phyloP scores from a whole-genome alignment of 768 basidiomycete genomes.

The Hebeloma cylindrosporum region DNA sequence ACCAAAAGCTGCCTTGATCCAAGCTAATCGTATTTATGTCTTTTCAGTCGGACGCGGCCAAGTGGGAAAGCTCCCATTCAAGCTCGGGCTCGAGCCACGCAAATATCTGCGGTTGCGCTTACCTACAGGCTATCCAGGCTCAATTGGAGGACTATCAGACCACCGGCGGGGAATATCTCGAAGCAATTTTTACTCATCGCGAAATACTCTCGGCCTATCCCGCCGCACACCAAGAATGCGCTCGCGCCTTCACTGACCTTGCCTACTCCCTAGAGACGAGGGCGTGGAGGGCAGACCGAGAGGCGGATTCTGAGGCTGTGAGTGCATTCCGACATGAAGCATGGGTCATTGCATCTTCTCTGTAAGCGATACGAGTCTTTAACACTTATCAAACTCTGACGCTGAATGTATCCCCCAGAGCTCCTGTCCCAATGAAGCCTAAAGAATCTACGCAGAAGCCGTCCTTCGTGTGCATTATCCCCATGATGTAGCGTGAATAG shows the following conservation, averaged over 20 bases:
- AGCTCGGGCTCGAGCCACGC: slow-evolving; percentile 33
- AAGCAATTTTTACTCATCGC: slow-evolving; percentile 76
- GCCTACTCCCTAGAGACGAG: slow-evolving; percentile 62
- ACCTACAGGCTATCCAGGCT: slow-evolving; percentile 57
- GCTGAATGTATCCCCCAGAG: slow-evolving; percentile 4
- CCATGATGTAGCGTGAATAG: slow-evolving; percentile 30
- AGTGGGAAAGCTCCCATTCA: slow-evolving; percentile 45
- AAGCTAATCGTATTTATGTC: background rate
- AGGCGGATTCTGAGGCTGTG: slow-evolving; percentile 69
- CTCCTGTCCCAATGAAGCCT: slow-evolving; percentile 9
- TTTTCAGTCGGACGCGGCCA: slow-evolving; percentile 42
- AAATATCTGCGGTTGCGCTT: slow-evolving; percentile 53
- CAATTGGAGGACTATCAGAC: slow-evolving; percentile 56
- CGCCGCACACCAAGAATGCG: slow-evolving; percentile 61
- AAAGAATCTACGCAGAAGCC: slow-evolving; percentile 3
- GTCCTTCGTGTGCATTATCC: slow-evolving; percentile 28
- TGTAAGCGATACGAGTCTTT: slow-evolving; percentile 25
- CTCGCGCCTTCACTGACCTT: slow-evolving; percentile 62
- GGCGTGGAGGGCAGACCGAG: slow-evolving; percentile 69
- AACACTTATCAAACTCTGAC: background rate
- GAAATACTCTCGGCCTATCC: slow-evolving; percentile 65
- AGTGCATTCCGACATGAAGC: slow-evolving; percentile 70
- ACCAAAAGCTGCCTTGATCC: background rate
- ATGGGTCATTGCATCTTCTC: slow-evolving; percentile 48
- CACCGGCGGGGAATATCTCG: slow-evolving; percentile 74